Evolutionary conservation across 768 basidiomycete species (phyloP).

Genomic region (Suillus luteus): DNA sequence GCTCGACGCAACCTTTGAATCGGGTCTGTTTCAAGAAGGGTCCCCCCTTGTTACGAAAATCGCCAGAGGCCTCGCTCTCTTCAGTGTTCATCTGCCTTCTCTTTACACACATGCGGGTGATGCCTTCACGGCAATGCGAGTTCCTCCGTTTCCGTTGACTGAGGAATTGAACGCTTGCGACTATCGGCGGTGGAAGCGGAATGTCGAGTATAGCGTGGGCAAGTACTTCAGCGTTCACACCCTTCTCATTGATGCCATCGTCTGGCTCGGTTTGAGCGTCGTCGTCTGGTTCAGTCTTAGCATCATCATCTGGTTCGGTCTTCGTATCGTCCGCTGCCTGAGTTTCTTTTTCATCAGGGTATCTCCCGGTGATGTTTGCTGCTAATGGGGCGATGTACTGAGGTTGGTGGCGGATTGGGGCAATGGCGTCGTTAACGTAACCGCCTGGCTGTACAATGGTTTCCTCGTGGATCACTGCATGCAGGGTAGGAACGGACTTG

Average conservation of each 20-base stretch:
- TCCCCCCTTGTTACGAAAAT: background rate
- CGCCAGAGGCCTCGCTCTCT: background rate
- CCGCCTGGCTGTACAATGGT: background rate
- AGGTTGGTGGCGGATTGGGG: background rate
- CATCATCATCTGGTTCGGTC: background rate
- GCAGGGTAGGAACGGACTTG: background rate
- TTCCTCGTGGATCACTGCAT: background rate
- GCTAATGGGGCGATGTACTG: background rate
- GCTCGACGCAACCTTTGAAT: background rate
- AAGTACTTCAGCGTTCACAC: conserved; percentile 1
- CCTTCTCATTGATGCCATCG: background rate
- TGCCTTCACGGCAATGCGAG: background rate
- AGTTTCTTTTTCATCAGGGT: background rate
- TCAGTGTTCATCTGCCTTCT: background rate
- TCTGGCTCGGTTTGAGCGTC: background rate
- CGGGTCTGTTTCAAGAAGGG: background rate
- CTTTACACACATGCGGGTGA: background rate
- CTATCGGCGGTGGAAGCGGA: background rate
- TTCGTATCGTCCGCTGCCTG: background rate
- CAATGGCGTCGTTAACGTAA: background rate
- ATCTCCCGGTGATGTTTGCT: background rate
- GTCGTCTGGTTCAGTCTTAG: no score
- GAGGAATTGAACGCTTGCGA: background rate
- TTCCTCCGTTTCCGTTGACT: background rate
- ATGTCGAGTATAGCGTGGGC: conserved; percentile 1